These are phyloP conservation scores for Chlorella sp. DNA, from an alignment of 139 green algal species.

Conservation along the genomic window DNA sequence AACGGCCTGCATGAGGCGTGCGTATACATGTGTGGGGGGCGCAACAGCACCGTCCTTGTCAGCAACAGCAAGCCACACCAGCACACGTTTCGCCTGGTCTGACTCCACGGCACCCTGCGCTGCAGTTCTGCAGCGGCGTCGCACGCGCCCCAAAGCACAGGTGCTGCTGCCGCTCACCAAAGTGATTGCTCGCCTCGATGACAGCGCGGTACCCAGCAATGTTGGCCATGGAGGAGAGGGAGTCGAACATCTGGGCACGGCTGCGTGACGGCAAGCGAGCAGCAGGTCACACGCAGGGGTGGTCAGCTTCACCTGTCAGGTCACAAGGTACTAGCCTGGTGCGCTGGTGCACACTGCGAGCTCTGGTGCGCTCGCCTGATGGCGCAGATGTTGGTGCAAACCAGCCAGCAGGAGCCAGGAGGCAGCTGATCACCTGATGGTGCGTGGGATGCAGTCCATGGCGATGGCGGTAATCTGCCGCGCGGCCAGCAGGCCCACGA, in stretches of 20 bases:
- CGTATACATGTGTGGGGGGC: no score
- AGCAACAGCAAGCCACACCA: no score
- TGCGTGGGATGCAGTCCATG: constrained; percentile 85
- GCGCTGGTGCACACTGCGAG: no score
- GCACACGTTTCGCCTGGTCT: no score
- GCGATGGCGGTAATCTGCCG: constrained; percentile 61
- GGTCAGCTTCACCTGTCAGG: no score
- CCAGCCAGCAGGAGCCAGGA: background rate
- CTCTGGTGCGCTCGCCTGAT: no score
- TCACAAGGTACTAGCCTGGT: no score
- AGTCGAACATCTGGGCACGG: constrained; percentile 72
- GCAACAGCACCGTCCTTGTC: no score
- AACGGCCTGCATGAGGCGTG: constrained; percentile 35
- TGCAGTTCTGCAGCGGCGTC: background rate
- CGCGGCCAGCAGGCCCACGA: constrained; percentile 47
- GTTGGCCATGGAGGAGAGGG: constrained; percentile 76
- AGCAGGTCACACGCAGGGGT: no score
- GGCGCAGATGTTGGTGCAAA: background rate
- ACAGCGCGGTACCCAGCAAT: constrained; percentile 76
- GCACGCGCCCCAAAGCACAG: constrained; percentile 2
- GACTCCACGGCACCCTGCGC: no score
- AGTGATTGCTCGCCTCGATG: constrained; percentile 69
- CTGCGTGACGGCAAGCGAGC: no score
- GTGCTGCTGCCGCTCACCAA: no score
- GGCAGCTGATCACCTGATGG: constrained; percentile 17